Evolutionary conservation across 768 basidiomycete genomes (phyloP), one percentile per base, ranked within the genome.

Genomic region (Asterophora lycoperdoides): DNA sequence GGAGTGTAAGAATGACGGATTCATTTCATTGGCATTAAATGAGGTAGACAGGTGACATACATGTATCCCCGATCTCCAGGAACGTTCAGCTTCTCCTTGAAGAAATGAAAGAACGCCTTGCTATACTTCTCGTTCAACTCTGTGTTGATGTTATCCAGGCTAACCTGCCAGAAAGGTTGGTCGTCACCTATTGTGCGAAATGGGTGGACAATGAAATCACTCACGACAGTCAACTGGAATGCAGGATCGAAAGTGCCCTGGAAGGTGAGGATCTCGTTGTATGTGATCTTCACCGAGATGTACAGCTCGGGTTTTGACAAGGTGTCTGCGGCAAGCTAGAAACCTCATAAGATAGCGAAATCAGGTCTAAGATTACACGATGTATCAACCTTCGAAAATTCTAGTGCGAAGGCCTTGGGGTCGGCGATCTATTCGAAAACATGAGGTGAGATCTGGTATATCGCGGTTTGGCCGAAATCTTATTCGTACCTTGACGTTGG

Each of bases 191-290:
- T 10, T 8, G 33, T 9, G 8, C 19, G 28, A 37, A n/a, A 8
- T 33, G 18, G 18, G 13, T 45, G 1, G 5, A 42, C 5, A 20
- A 4, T 34, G 8, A 6, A 5, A 35, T 15, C 5, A 70, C 84
- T 45, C 51, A 88, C 86, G 50, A 84, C 66, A 39, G 62, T 64
- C 45, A 88, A 65, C 42, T 76, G 67, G 64, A 84, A 77, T 3
- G 84, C 80, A 15, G 85, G 85, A 13, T 86, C 84, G 45, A 84
- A 77, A 4, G 77, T 77, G 11, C 84, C 85, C 15, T 55, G 69
- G 57, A 80, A 86, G 3, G 80, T 74, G 51, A 86, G 72, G 30
- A 69, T 72, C 45, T 86, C 80, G 55, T 82, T 80, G 68, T 81
- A 72, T 8, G 44, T 46, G 19, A 46, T 13, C 53, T 73, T 72